phyloP scores from a whole-genome alignment of 176 grass and related monocot genomes.

The Rhipidocladum racemiflorum region DNA sequence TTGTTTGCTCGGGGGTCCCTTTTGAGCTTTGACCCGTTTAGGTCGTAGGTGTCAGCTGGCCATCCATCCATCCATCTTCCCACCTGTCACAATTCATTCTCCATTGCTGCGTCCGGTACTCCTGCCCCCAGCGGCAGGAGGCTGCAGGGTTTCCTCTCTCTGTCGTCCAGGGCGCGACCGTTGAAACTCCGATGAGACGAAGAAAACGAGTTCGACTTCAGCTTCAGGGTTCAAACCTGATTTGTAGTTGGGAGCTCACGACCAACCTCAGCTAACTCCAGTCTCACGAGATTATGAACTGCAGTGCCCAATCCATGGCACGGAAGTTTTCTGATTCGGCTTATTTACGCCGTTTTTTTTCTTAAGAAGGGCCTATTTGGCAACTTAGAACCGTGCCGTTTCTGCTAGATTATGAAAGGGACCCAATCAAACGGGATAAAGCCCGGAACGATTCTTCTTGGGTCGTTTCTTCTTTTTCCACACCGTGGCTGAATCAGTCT shows the following conservation, averaged over 20 bases:
- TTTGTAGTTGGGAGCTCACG: background rate
- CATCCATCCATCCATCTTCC: slow-evolving; percentile 5
- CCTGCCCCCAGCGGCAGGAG: background rate
- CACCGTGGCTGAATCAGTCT: no score
- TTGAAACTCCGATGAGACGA: background rate
- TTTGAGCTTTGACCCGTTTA: slow-evolving; percentile 12
- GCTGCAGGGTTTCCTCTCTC: background rate
- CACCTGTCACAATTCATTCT: slow-evolving; percentile 21
- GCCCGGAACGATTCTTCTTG: no score
- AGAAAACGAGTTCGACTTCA: background rate
- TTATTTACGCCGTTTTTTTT: background rate
- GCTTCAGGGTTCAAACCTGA: background rate
- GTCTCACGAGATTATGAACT: background rate
- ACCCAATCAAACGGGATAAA: no score
- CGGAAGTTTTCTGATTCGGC: background rate
- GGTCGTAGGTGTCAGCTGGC: background rate
- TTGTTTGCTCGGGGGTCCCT: background rate
- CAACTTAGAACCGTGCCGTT: no score
- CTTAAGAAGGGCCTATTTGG: no score
- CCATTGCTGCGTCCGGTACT: background rate
- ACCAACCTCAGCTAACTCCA: slow-evolving; percentile 7
- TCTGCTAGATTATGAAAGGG: no score
- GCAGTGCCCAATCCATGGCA: background rate
- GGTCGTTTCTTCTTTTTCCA: no score
- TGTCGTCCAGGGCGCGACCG: slow-evolving; percentile 10